Conservation (phyloP, 768 basidiomycete species). For the Boletus rubescentipes region DNA sequence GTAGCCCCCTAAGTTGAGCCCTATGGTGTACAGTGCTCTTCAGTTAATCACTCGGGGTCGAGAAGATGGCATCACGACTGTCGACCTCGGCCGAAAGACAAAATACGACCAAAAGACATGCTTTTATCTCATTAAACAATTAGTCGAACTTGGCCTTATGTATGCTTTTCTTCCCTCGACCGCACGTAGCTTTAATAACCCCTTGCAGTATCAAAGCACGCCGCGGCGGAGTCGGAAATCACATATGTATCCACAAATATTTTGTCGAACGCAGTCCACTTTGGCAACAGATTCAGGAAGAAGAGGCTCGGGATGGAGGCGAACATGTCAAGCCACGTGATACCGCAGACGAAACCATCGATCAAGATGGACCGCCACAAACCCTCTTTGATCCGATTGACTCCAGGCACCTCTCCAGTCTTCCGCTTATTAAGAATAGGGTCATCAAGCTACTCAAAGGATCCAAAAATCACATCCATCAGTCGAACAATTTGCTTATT, state of each 20-base stretch:
- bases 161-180: conserved; percentile 34
- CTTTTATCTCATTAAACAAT: conserved; percentile 79
- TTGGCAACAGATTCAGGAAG: conserved; percentile 77
- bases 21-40: conserved; percentile 81
- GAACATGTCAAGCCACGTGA: conserved; percentile 12
- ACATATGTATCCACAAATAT: conserved; percentile 80
- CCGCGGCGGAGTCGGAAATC: conserved; percentile 70
- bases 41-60: conserved; percentile 83
- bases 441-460: conserved; percentile 70
- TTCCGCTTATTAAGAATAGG: conserved; percentile 67
- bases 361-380: conserved; percentile 19
- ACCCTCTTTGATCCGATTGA: conserved; percentile 73
- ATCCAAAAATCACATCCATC: conserved; percentile 69
- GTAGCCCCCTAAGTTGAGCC: conserved; percentile 77
- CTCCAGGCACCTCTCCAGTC: conserved; percentile 72
- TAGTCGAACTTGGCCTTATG: conserved; percentile 74
- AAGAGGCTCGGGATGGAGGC: conserved; percentile 48
- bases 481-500: conserved; percentile 72
- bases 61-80: conserved; percentile 73
- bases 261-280: conserved; percentile 73
- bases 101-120: conserved; percentile 89
- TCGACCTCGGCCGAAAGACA: conserved; percentile 73
- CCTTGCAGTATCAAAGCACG: conserved; percentile 66
- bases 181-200: background rate
- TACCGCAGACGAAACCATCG: conserved; percentile 22